Conservation (phyloP, 2,329 filamentous ascomycete species). For the Calonectria pseudoturangicola region DNA sequence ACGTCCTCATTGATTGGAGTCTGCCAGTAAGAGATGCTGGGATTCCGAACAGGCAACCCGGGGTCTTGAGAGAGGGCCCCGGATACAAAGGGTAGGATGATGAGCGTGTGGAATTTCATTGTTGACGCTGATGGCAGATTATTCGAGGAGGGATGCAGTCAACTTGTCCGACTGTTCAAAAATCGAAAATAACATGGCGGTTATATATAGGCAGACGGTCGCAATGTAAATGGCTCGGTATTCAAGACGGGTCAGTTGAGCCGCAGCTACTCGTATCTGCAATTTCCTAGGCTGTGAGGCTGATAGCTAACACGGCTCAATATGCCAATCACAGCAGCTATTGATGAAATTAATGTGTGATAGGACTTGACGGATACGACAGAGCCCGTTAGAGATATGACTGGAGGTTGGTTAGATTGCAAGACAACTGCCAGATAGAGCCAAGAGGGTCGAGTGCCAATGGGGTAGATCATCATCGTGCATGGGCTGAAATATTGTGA, state of each 20-base stretch:
- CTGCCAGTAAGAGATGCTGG: constrained; percentile 33
- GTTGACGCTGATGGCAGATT: neutral
- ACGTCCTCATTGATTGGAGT: constrained; percentile 16
- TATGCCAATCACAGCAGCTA: neutral
- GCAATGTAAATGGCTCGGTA: no score
- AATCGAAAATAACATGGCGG: neutral
- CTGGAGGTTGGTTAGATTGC: neutral
- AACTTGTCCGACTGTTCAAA: no score
- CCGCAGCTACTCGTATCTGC: no score
- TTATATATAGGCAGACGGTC: neutral
- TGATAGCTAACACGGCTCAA: neutral
- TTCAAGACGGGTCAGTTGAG: no score
- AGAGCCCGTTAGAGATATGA: neutral
- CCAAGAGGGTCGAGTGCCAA: neutral
- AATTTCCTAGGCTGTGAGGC: neutral
- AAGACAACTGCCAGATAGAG: constrained; percentile 4
- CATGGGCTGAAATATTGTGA: neutral
- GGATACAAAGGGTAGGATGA: neutral
- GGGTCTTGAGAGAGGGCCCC: constrained; percentile 13
- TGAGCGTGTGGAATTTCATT: neutral
- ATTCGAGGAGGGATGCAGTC: neutral
- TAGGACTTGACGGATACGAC: neutral
- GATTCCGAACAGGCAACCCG: constrained; percentile 20
- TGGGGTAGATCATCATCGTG: neutral
- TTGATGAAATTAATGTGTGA: neutral